Conservation (phyloP, 495 filamentous ascomycete genomes). For the Neurospora tetraspora region DNA sequence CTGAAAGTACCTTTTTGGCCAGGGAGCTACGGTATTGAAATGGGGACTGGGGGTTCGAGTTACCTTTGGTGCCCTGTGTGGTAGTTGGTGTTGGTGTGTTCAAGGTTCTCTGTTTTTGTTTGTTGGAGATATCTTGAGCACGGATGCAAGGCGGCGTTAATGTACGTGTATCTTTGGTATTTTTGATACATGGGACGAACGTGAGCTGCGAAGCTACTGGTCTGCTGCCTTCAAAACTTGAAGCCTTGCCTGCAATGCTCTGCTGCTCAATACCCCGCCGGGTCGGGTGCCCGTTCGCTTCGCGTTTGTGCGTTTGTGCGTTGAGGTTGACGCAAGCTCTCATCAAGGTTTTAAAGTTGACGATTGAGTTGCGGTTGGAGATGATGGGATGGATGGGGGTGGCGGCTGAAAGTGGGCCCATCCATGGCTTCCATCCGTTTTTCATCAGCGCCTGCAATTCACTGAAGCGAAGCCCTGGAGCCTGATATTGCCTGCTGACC, state of each 20-base stretch:
- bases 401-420: not conserved
- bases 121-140: not conserved
- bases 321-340: not conserved
- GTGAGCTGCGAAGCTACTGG: not conserved
- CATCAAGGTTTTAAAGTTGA: not conserved
- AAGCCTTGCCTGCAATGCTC: not conserved
- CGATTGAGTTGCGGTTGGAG: not conserved
- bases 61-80: not conserved
- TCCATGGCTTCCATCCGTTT: not conserved
- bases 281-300: not conserved
- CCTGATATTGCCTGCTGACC: not conserved
- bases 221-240: not conserved
- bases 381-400: not conserved
- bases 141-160: not conserved
- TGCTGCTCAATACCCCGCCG: not conserved
- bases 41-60: no score
- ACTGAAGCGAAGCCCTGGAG: not conserved
- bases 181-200: not conserved
- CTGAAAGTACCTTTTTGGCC: not conserved
- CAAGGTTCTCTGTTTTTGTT: not conserved
- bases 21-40: not conserved
- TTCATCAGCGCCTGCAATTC: not conserved
- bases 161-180: not conserved
- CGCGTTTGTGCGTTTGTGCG: not conserved
- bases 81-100: not conserved